Evolutionary conservation across 176 grass and related monocot species (phyloP).

Genomic region (Juncus effusus): DNA sequence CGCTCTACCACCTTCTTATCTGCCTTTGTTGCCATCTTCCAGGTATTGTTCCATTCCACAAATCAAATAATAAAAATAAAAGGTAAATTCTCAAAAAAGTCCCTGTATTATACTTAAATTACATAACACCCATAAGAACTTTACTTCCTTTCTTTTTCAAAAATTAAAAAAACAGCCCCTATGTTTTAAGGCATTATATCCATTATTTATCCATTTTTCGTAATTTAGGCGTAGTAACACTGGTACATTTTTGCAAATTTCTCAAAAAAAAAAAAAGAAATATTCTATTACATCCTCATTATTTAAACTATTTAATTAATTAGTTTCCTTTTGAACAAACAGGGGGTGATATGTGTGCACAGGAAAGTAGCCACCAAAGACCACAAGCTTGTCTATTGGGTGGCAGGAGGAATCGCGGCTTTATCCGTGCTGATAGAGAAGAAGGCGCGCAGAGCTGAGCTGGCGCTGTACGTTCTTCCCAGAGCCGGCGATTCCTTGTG

Average conservation of each 20-base stretch:
- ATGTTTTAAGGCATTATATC: background rate
- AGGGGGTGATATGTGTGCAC: constrained; percentile 90
- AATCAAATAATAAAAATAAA: background rate
- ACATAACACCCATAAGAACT: too few species aligned
- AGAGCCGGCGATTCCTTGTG: constrained; percentile 92
- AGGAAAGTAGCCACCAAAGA: constrained; percentile 85
- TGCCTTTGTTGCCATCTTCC: constrained; percentile 84
- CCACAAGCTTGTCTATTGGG: constrained; percentile 92
- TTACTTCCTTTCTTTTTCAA: too few species aligned
- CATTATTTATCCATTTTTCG: too few species aligned
- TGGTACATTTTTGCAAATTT: too few species aligned
- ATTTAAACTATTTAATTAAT: constrained; percentile 25
- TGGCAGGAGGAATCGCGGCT: constrained; percentile 77
- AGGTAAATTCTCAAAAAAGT: background rate
- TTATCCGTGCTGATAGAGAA: constrained; percentile 93
- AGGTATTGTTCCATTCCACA: constrained; percentile 43
- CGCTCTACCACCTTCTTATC: constrained; percentile 93
- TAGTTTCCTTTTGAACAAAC: background rate
- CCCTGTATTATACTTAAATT: too few species aligned
- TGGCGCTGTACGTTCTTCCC: constrained; percentile 93
- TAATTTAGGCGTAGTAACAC: too few species aligned
- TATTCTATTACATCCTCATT: constrained; percentile 14
- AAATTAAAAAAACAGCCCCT: too few species aligned
- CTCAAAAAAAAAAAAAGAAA: background rate
- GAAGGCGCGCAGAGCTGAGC: constrained; percentile 83